phyloP scores from a whole-genome alignment of 768 basidiomycete species.

The Scleroderma citrinum region DNA sequence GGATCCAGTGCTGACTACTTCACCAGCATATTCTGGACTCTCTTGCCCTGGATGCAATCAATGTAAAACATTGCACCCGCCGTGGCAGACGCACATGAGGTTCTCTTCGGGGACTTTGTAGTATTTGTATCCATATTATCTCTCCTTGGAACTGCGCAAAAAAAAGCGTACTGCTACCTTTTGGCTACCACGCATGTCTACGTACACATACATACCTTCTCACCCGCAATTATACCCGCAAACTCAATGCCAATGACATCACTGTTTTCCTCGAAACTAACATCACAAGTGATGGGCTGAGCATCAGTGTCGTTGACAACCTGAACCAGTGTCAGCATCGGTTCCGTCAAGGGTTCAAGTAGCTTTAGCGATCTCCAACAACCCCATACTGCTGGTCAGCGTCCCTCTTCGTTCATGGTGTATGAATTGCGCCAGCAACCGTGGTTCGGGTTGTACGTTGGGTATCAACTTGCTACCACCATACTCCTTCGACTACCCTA shows the following conservation, averaged over 20 bases:
- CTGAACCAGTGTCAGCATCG: too few relatives aligned
- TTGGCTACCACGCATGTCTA: neutral
- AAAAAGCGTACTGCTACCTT: too few relatives aligned
- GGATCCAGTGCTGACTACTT: neutral
- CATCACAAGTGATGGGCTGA: too few relatives aligned
- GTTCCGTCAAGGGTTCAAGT: too few relatives aligned
- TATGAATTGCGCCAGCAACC: slow-evolving; percentile 5
- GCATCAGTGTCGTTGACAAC: too few relatives aligned
- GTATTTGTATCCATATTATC: slow-evolving; percentile 3
- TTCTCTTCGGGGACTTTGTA: neutral
- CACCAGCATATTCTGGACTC: neutral
- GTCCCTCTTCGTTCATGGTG: neutral
- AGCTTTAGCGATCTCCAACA: neutral
- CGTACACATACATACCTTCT: neutral
- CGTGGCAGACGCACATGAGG: neutral
- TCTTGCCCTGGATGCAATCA: neutral
- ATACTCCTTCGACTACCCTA: slow-evolving; percentile 17
- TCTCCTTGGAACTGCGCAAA: neutral
- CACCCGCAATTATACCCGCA: slow-evolving; percentile 3
- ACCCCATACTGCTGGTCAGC: neutral
- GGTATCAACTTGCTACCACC: slow-evolving; percentile 18
- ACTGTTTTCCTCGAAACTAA: too few relatives aligned
- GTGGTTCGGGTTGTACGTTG: slow-evolving; percentile 12
- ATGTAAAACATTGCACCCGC: slow-evolving; percentile 6
- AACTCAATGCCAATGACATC: too few relatives aligned